Evolutionary conservation across 2,329 filamentous ascomycete species (phyloP).

Genomic region (Cadophora gregata): DNA sequence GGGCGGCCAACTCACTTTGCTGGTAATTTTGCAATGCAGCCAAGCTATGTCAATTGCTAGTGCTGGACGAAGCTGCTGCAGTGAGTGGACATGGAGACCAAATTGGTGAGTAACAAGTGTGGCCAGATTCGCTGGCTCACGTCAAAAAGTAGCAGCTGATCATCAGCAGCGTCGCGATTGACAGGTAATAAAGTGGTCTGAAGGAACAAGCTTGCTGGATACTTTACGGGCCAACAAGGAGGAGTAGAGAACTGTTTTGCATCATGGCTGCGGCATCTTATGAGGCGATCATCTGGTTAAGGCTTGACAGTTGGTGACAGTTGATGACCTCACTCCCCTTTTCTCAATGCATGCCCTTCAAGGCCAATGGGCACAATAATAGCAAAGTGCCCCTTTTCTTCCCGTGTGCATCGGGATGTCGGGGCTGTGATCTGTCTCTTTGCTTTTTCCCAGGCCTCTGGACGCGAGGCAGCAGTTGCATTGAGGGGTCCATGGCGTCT

Average conservation of each 20-base stretch:
- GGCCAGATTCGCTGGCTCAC: constrained; percentile 29
- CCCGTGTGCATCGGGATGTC: constrained; percentile 6
- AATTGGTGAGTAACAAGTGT: constrained; percentile 30
- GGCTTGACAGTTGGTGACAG: not conserved
- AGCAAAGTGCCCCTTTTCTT: constrained; percentile 21
- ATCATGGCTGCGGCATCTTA: constrained; percentile 1
- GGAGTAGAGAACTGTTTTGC: not conserved
- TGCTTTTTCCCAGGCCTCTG: constrained; percentile 37
- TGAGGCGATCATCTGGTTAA: constrained; percentile 22
- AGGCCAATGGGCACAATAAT: not conserved
- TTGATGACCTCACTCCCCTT: constrained; percentile 23
- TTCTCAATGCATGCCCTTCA: not conserved
- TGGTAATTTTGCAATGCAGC: constrained; percentile 14
- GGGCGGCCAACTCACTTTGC: constrained; percentile 27
- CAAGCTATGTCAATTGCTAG: constrained; percentile 17
- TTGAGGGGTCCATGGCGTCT: constrained; percentile 18
- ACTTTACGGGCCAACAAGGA: not conserved
- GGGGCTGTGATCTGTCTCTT: constrained; percentile 19
- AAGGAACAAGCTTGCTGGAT: constrained; percentile 4
- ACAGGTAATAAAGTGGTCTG: constrained; percentile 2
- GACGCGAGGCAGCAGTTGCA: constrained; percentile 25
- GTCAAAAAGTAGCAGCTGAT: constrained; percentile 23
- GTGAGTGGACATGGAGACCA: constrained; percentile 26
- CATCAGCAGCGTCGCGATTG: constrained; percentile 30
- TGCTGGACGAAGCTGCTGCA: constrained; percentile 1